Evolutionary conservation across 108 stramenopile species (phyloP).

Genomic region (Pseudonitzschia multistriata): DNA sequence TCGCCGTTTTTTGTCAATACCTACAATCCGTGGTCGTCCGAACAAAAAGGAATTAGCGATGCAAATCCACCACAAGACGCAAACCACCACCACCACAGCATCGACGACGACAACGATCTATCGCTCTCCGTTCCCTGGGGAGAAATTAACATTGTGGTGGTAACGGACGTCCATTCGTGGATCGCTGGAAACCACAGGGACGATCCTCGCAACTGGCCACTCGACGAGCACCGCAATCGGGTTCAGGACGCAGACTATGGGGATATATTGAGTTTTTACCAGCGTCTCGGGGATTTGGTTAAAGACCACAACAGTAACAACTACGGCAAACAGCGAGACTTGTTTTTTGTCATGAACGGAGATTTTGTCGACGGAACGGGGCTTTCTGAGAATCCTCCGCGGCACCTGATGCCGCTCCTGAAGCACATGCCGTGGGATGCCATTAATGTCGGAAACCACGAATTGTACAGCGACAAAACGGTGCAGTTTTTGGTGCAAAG

Average conservation of each 20-base stretch:
- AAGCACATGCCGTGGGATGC: conserved; percentile 72
- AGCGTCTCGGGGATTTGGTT: conserved; percentile 24
- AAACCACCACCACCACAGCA: background rate
- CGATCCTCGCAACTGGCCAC: conserved; percentile 27
- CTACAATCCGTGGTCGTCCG: background rate
- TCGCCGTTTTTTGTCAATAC: background rate
- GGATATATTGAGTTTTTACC: conserved; percentile 54
- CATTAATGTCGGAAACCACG: conserved; percentile 77
- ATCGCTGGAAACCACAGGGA: conserved; percentile 58
- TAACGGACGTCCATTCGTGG: conserved; percentile 85
- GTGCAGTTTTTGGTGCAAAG: conserved; percentile 19
- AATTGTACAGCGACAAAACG: conserved; percentile 46
- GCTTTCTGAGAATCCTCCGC: conserved; percentile 46
- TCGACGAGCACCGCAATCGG: conserved; percentile 6
- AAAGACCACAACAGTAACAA: conserved; percentile 1
- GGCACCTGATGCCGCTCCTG: conserved; percentile 53
- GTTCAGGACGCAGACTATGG: conserved; percentile 64
- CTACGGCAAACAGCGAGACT: conserved; percentile 24
- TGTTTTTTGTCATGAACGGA: conserved; percentile 85
- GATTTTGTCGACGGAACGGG: conserved; percentile 82
- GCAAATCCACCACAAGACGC: background rate
- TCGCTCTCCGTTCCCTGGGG: conserved; percentile 9
- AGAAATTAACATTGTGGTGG: conserved; percentile 63
- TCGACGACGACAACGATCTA: background rate
- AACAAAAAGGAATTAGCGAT: background rate